Base-by-base conservation (phyloP, 768 basidiomycete species). In the Phylloporus rhodoxanthus region DNA sequence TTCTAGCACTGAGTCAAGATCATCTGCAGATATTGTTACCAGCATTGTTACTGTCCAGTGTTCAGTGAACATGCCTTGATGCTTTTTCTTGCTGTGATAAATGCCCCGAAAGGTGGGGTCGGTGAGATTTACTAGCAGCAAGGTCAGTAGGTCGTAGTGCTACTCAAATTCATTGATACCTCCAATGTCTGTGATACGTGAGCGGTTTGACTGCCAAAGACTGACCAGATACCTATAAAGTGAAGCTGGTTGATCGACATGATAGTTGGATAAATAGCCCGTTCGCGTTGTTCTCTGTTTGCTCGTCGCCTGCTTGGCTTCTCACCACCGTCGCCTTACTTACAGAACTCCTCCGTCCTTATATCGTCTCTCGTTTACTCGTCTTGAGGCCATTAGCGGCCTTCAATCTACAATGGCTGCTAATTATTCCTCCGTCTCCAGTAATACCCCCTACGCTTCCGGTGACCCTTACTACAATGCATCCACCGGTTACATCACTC, bases 401-500 rank as follows among this genome's bases (percentile, higher is more conserved):
- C 51, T 17, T 29, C 48, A 45, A 46, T 55, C 58, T 47, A 58
- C 58, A 49, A 75, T 74, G 76, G 69, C 74, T 45, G 46, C 70
- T 51, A 71, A 59, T 47, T 72, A 76, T 43, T 55, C 72, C 40
- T 53, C 72, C 42, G 17, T 72, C 38, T 66, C 63, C 43, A 55
- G 57, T 40, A 58, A 48, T 11, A 63, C 72, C 2, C 79, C 80
- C 10, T 81, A 77, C 60, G 77, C 74, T 51, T 79, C 83, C 39
- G 80, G 82, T 45, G 80, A 85, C 63, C 82, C 84, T 8, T 81
- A 81, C 70, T 83, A 85, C 68, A 75, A 73, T 53, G 76, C 79
- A 62, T 87, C 87, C 30, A 76, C 85, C 2, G 87, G 85, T 46
- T 86, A 75, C 57, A 78, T 87, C 58, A 72, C 79, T 23, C 83